Conservation (phyloP, 352 stramenopile genomes). For the Pythium sukuiense region DNA sequence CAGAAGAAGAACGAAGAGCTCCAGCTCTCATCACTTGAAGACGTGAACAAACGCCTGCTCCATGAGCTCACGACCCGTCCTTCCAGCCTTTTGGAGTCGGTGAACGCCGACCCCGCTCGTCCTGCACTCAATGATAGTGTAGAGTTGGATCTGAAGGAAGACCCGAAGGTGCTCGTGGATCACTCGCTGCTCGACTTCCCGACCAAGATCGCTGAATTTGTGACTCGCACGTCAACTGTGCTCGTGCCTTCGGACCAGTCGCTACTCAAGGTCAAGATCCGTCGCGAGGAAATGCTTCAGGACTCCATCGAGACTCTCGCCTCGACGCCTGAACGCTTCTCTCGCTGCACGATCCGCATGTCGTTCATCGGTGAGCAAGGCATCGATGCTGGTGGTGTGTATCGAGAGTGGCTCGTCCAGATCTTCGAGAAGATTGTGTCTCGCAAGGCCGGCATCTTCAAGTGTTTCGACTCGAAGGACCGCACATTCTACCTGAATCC, state of each 20-base stretch:
- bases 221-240: conserved; percentile 6
- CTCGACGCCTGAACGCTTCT: conserved; percentile 40
- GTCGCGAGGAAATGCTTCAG: conserved; percentile 43
- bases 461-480: conserved; percentile 48
- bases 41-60: not conserved
- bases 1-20: conserved; percentile 7
- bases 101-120: conserved; percentile 5
- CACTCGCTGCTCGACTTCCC: conserved; percentile 20
- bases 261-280: conserved; percentile 4
- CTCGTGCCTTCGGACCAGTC: not conserved
- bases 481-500: conserved; percentile 59
- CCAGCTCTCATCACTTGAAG: not conserved
- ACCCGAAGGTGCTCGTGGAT: conserved; percentile 4
- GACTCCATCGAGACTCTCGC: conserved; percentile 64
- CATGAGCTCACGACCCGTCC: not conserved
- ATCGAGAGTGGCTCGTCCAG: conserved; percentile 88
- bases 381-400: conserved; percentile 76
- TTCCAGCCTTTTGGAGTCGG: conserved; percentile 5
- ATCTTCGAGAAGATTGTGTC: conserved; percentile 57
- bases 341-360: conserved; percentile 63
- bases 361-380: conserved; percentile 81
- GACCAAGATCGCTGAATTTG: conserved; percentile 20
- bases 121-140: not conserved
- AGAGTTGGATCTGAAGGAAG: not conserved
- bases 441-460: conserved; percentile 51